Evolutionary conservation across 306 rosid species (phyloP).

Genomic region (Lathyrus sativus): DNA sequence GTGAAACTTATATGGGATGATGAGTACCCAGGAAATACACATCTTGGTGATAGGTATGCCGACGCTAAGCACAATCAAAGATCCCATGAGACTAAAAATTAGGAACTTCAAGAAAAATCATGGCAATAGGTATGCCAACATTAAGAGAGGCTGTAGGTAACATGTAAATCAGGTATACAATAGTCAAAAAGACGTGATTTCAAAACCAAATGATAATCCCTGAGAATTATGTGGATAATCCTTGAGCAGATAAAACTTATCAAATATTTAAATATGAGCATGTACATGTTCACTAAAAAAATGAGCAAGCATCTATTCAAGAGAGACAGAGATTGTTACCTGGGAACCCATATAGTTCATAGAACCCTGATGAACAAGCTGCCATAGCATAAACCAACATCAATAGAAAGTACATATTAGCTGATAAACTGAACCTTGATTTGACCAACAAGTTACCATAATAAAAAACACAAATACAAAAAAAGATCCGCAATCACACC

Average conservation of each 20-base stretch:
- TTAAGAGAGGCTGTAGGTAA: not conserved
- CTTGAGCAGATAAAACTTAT: not conserved
- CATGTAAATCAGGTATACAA: not conserved
- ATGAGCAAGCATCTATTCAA: constrained; percentile 22
- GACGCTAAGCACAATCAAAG: not conserved
- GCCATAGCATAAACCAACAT: constrained; percentile 44
- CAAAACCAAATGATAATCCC: not conserved
- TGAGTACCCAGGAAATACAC: not conserved
- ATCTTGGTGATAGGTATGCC: not conserved
- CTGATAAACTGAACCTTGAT: constrained; percentile 20
- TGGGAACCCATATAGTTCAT: constrained; percentile 63
- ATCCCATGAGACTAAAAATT: not conserved
- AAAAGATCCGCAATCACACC: constrained; percentile 48
- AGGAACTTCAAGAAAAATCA: not conserved
- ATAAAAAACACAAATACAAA: constrained; percentile 20
- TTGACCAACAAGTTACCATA: constrained; percentile 5
- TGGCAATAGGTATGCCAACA: not conserved
- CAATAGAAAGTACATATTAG: constrained; percentile 24
- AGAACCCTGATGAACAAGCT: constrained; percentile 71
- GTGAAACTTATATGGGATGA: not conserved
- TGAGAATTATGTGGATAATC: not conserved
- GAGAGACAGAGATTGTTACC: constrained; percentile 50
- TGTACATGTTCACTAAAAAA: not conserved
- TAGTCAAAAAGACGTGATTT: not conserved
- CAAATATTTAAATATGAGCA: constrained; percentile 19